These are phyloP conservation scores for Peltaster fructicola DNA, from an alignment of 2,329 filamentous ascomycete genomes.

Conservation along the genomic window DNA sequence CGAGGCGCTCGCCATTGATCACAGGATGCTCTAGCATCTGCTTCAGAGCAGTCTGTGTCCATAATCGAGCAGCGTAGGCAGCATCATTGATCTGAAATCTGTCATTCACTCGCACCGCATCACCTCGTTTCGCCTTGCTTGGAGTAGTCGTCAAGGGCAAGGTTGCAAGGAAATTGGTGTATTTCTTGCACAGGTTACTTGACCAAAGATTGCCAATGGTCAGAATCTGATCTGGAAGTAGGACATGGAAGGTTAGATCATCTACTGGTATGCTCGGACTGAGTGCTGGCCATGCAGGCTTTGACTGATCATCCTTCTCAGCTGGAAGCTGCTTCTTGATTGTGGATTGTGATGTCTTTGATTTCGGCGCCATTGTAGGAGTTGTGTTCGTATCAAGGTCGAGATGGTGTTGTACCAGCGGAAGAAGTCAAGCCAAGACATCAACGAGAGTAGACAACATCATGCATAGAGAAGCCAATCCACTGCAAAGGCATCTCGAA, in stretches of 20 bases:
- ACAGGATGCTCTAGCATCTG: conserved; percentile 32
- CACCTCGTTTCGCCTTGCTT: conserved; percentile 57
- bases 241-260: conserved; percentile 41
- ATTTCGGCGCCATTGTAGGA: conserved; percentile 9
- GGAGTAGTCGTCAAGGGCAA: conserved; percentile 64
- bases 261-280: conserved; percentile 48
- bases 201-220: conserved; percentile 61
- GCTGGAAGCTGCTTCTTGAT: conserved; percentile 3
- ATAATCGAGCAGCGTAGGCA: conserved; percentile 55
- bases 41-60: conserved; percentile 58
- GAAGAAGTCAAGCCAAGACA: no score
- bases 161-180: conserved; percentile 53
- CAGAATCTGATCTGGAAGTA: conserved; percentile 50
- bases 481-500: no score
- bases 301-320: conserved; percentile 9
- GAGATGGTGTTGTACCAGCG: no score
- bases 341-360: conserved; percentile 4
- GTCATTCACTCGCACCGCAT: conserved; percentile 76
- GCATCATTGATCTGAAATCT: conserved; percentile 68
- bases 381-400: no score
- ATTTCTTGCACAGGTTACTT: conserved; percentile 53
- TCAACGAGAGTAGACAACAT: no score
- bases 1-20: conserved; percentile 15
- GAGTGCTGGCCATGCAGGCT: conserved; percentile 54
- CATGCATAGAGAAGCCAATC: no score